Conservation (phyloP, 805 yeast species). For the Ogataea minuta region DNA sequence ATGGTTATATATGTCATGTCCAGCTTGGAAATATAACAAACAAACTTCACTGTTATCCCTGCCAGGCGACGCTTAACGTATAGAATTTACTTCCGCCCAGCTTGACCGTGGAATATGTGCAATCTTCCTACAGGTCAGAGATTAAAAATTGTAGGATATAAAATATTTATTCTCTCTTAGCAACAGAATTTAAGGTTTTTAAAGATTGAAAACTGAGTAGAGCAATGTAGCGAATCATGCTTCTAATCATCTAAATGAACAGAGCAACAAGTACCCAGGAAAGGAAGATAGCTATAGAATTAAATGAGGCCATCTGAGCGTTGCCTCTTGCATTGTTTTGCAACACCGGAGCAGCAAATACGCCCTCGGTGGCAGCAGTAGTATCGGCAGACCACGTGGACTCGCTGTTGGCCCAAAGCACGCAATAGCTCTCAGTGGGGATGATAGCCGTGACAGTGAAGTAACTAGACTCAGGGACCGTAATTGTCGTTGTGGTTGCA, state of each 20-base stretch:
- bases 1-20: too few species aligned
- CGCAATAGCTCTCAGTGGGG: conserved; percentile 6
- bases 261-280: conserved; percentile 1
- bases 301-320: neutral
- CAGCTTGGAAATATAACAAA: too few species aligned
- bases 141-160: too few species aligned
- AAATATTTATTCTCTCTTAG: neutral
- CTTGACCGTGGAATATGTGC: too few species aligned
- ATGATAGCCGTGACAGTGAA: conserved; percentile 10
- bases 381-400: conserved; percentile 2
- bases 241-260: neutral
- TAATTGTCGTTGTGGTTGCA: neutral
- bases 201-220: neutral
- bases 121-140: too few species aligned
- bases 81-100: too few species aligned
- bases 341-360: neutral
- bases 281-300: neutral
- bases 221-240: neutral
- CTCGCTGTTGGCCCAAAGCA: conserved; percentile 5
- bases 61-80: too few species aligned
- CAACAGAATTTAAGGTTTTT: too few species aligned
- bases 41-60: too few species aligned
- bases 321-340: conserved; percentile 3
- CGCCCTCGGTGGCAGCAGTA: conserved; percentile 1
- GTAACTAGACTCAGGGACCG: conserved; percentile 6